These are phyloP conservation scores for Scytalidium sp. DNA, from an alignment of 2,329 filamentous ascomycete genomes.

Conservation along the genomic window DNA sequence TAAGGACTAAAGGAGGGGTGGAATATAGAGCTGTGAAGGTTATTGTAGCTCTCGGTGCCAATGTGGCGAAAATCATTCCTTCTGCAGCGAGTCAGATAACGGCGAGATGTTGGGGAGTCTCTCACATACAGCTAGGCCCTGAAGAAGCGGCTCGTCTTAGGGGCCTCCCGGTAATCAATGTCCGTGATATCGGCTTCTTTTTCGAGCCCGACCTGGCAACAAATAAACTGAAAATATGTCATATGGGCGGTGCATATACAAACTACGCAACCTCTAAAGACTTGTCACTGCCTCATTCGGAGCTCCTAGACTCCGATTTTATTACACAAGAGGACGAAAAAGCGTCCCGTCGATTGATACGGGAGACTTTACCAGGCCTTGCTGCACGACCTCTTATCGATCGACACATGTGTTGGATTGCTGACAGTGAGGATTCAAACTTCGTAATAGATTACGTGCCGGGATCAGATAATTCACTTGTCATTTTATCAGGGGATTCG, in stretches of 20 bases:
- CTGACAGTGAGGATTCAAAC: constrained; percentile 48
- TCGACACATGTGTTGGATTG: constrained; percentile 49
- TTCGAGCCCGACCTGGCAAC: constrained; percentile 51
- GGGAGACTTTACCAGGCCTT: constrained; percentile 43
- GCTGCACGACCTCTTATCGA: constrained; percentile 44
- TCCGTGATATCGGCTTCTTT: constrained; percentile 51
- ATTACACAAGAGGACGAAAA: constrained; percentile 44
- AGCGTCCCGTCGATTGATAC: constrained; percentile 40
- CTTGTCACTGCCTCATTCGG: constrained; percentile 35
- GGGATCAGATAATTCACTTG: constrained; percentile 31
- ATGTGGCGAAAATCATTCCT: constrained; percentile 36
- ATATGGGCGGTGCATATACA: constrained; percentile 46
- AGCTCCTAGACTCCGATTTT: constrained; percentile 30
- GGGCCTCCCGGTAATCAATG: constrained; percentile 46
- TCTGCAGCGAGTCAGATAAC: constrained; percentile 37
- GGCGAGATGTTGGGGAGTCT: constrained; percentile 48
- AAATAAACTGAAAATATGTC: constrained; percentile 46
- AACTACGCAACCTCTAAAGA: constrained; percentile 38
- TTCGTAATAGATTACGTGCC: constrained; percentile 49
- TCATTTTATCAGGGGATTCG: constrained; percentile 45
- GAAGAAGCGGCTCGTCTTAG: constrained; percentile 43
- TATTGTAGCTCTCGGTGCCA: constrained; percentile 43
- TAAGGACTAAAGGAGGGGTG: constrained; percentile 1
- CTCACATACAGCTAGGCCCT: constrained; percentile 45
- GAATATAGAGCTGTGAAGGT: constrained; percentile 34